These are phyloP conservation scores for Microsporum ferrugineum DNA, from an alignment of 2,329 filamentous ascomycete species.

Conservation along the genomic window DNA sequence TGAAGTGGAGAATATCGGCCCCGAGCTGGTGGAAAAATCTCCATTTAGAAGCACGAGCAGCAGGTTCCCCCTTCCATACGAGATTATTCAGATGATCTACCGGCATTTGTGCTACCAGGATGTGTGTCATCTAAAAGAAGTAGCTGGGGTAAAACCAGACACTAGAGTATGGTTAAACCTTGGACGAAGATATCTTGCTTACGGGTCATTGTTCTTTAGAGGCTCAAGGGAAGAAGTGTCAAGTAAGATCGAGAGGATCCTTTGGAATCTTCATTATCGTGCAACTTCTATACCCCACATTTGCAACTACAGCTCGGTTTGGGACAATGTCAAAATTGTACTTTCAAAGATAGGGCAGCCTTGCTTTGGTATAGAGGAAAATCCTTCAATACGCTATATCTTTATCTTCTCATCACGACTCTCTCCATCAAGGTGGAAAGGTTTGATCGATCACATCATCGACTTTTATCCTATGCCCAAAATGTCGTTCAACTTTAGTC, in stretches of 20 bases:
- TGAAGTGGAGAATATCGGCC: not conserved
- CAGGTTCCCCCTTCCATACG: slow-evolving; percentile 4
- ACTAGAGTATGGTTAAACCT: slow-evolving; percentile 2
- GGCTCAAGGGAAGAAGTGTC: not conserved
- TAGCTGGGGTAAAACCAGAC: not conserved
- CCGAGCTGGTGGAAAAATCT: not conserved
- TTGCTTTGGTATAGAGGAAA: not conserved
- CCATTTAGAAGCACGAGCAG: not conserved
- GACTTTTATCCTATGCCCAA: not conserved
- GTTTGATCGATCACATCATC: not conserved
- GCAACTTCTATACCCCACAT: not conserved
- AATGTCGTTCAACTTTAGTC: not conserved
- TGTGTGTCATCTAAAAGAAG: not conserved
- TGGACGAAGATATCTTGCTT: slow-evolving; percentile 2
- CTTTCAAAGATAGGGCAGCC: not conserved
- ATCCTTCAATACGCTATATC: not conserved
- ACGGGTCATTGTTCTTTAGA: not conserved
- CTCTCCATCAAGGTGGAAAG: not conserved
- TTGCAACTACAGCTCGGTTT: slow-evolving; percentile 1
- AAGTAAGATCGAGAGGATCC: not conserved
- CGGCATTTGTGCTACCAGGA: slow-evolving; percentile 8
- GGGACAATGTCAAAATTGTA: not conserved
- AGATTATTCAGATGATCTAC: slow-evolving; percentile 8
- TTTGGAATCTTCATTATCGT: not conserved
- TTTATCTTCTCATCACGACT: not conserved